Base-by-base conservation (phyloP, 805 yeast species). In the Myxozyma neotropica region DNA sequence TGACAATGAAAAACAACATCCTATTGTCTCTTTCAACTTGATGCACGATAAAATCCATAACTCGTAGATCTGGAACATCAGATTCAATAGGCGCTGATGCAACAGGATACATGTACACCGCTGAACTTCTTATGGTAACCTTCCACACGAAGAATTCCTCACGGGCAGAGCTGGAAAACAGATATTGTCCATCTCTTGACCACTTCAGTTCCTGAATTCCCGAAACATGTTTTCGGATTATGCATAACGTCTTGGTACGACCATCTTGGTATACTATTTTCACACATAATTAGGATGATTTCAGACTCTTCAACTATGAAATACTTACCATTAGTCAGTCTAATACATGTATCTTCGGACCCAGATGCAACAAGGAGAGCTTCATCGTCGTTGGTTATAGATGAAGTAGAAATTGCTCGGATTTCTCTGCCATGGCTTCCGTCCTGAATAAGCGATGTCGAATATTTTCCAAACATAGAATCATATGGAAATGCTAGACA, bases 391-490 rank as follows among this genome's bases (percentile, higher is more conserved):
- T 63, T 52, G 6, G 72, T 71, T 8, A 51, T 45, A 0, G 80
- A 74, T 6, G 82, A 78, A n/a, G 86, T 77, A 1, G 87, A 79
- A 15, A 92, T 76, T 57, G 85, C 88, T 66, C 99, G 79, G 4
- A 93, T 82, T 72, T 94, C 99, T 63, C 98, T 80, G 0, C 99
- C 99, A 72, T 94, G 98, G 0, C 89, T 79, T 0, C 97, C 97
- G 8, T 78, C 74, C 36, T 76, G 76, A 26, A 86, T 68, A 7
- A 77, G 61, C 4, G 67, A 40, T 1, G 24, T 29, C 26, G 39
- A 12, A 23, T 21, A 35, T 31, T 47, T 54, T 19, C 33, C 15
- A 12, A 36, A 31, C 47, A 44, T 38, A n/a, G 40, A 31, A 7
- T 39, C 35, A 27, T 1, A 21, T 4, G 42, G 53, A 12, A 8